Base-by-base conservation (phyloP, 2,329 filamentous ascomycete species). In the Scedosporium dehoogii region DNA sequence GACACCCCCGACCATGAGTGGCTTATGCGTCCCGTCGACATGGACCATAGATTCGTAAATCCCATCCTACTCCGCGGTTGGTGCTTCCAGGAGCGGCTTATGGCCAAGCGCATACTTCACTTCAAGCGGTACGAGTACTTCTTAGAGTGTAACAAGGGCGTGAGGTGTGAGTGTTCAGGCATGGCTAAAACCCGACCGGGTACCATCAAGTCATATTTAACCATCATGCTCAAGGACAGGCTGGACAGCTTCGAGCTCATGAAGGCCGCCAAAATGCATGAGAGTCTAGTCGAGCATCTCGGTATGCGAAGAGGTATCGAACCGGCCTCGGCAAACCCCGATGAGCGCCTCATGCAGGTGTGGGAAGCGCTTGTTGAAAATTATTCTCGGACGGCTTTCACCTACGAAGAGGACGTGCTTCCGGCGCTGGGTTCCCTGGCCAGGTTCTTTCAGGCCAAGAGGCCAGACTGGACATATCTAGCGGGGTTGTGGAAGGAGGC, bases 31-130 rank as follows among this genome's bases (percentile, higher is more conserved):
- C 21, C 60, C 25, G 25, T 29, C 14, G 60, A 61, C 1, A 18
- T 58, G 16, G 27, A 63, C 5, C 38, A 58, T n/a, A 51, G 16
- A 1, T 62, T 62, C 21, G 38, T 27, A n/a, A 41, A 67, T 12
- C 68, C 67, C 0, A 12, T 71, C 1, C 63, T 68, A 63, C 65
- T 63, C 2, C 65, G 71, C 1, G 71, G 68, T 0, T 73, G 71
- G 71, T 68, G 68, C 2, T 68, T 71, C 3, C 71, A 73, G 1
- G 71, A 73, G 14, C 68, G 71, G 2, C 46, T 70, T 0, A 38
- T 73, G 3, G 68, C 70, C 0, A 67, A 69, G 1, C 56, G 69
- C 0, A 65, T 71, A 1, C 63, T 73, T 0, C 70, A 73, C 42
- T 73, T 70, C n/a, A 70, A 66, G 4, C 66, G 66, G 7, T 55